Conservation (phyloP, 495 filamentous ascomycete species). For the Penicillium canescens region DNA sequence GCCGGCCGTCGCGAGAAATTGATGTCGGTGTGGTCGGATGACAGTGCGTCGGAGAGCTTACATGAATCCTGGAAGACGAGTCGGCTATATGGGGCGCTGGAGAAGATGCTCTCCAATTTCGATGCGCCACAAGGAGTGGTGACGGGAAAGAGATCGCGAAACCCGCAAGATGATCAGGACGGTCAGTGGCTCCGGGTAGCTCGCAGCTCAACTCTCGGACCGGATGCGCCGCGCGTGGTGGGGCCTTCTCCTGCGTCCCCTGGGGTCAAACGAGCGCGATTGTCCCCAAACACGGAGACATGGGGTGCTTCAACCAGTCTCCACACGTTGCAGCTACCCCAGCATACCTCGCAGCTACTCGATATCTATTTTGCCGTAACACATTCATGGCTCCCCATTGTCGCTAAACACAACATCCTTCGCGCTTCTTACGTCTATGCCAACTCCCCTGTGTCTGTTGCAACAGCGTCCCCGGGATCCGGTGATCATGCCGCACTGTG, state of each 20-base stretch:
- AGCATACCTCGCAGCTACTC: constrained; percentile 63
- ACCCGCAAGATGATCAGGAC: constrained; percentile 31
- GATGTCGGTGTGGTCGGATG: constrained; percentile 51
- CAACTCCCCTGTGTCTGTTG: constrained; percentile 45
- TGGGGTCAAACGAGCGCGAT: constrained; percentile 30
- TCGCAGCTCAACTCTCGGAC: constrained; percentile 28
- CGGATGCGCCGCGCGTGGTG: constrained; percentile 33
- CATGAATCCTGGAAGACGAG: constrained; percentile 61
- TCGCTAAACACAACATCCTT: constrained; percentile 67
- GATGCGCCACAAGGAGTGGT: constrained; percentile 17
- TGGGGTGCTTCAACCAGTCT: constrained; percentile 11
- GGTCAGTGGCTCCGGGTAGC: constrained; percentile 39
- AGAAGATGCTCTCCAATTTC: constrained; percentile 51
- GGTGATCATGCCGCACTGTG: constrained; percentile 65
- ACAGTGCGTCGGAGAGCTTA: constrained; percentile 50
- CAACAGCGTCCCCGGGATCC: constrained; percentile 40
- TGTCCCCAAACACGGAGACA: constrained; percentile 21
- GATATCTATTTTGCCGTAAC: constrained; percentile 74
- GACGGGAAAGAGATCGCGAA: constrained; percentile 39
- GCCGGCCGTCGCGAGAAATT: constrained; percentile 30
- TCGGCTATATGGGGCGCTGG: constrained; percentile 52
- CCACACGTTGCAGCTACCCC: constrained; percentile 49
- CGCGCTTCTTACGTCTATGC: constrained; percentile 53
- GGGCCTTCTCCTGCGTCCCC: constrained; percentile 25
- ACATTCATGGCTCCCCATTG: constrained; percentile 71